These are phyloP conservation scores for Stachybotrys echinatus DNA, from an alignment of 2,329 filamentous ascomycete species.

Conservation along the genomic window DNA sequence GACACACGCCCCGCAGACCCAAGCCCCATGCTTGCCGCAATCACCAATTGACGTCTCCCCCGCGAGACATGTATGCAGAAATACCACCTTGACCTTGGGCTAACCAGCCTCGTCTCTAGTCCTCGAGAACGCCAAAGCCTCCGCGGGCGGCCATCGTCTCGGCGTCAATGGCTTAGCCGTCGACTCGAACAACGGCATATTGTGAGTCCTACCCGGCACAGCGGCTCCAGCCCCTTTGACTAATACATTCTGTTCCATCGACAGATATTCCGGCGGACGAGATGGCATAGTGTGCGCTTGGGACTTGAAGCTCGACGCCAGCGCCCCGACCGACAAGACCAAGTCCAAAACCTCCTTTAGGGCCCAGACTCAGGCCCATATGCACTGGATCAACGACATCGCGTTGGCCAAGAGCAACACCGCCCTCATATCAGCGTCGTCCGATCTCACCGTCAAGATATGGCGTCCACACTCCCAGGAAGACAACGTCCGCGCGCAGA, in stretches of 20 bases:
- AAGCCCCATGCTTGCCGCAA: background rate
- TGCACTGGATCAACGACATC: constrained; percentile 95
- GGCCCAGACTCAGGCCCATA: constrained; percentile 68
- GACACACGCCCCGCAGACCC: background rate
- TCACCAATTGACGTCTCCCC: background rate
- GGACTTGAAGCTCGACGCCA: constrained; percentile 74
- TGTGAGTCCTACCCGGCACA: constrained; percentile 53
- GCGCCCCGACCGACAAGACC: constrained; percentile 16
- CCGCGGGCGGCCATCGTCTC: constrained; percentile 76
- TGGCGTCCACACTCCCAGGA: constrained; percentile 72
- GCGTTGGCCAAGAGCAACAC: constrained; percentile 71
- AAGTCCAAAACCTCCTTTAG: constrained; percentile 52
- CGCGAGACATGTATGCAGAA: background rate
- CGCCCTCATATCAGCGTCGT: constrained; percentile 82
- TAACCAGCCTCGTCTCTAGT: constrained; percentile 29
- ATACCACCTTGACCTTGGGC: background rate
- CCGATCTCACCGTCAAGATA: constrained; percentile 88
- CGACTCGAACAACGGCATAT: constrained; percentile 73
- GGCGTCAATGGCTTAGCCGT: constrained; percentile 93
- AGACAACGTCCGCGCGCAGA: constrained; percentile 48
- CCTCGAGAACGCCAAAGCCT: constrained; percentile 53
- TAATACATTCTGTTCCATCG: background rate
- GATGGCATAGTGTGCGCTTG: constrained; percentile 96
- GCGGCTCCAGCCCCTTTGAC: constrained; percentile 9
- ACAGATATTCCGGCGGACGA: constrained; percentile 88